Conservation (phyloP, 176 grass and related monocot genomes). For the Oryza glumipatula region DNA sequence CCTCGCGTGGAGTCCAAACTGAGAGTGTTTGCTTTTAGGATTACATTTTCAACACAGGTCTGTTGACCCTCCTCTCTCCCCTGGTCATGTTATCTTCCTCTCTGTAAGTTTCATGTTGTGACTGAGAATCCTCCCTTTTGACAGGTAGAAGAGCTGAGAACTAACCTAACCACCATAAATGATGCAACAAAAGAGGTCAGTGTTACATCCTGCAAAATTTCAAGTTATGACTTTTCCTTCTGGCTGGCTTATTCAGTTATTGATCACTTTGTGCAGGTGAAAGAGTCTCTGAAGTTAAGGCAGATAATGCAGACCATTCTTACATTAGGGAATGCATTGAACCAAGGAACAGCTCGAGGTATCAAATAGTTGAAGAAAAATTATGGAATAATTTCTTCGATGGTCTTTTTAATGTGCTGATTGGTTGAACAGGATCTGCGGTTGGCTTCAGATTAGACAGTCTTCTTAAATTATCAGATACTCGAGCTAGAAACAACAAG, state of each 20-base stretch:
- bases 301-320: constrained; percentile 99
- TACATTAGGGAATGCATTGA: constrained; percentile 93
- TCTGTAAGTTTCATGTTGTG: constrained; percentile 30
- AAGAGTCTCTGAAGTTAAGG: constrained; percentile 74
- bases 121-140: constrained; percentile 28
- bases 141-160: constrained; percentile 77
- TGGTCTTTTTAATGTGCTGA: constrained; percentile 32
- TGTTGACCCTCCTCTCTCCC: neutral
- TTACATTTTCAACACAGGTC: constrained; percentile 91
- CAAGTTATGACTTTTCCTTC: constrained; percentile 4
- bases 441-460: constrained; percentile 97
- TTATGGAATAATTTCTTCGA: constrained; percentile 24
- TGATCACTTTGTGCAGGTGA: constrained; percentile 55
- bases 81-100: constrained; percentile 14
- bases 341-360: constrained; percentile 88
- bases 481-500: constrained; percentile 94
- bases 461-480: constrained; percentile 96
- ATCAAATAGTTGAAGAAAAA: constrained; percentile 36
- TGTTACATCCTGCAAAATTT: neutral
- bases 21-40: constrained; percentile 95
- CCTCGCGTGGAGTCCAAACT: constrained; percentile 96
- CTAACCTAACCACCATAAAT: constrained; percentile 88
- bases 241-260: constrained; percentile 29
- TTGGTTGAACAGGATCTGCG: constrained; percentile 73
- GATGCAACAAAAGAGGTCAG: constrained; percentile 83